Conservation (phyloP, 768 basidiomycete species). For the Fistulinella prunicolor region DNA sequence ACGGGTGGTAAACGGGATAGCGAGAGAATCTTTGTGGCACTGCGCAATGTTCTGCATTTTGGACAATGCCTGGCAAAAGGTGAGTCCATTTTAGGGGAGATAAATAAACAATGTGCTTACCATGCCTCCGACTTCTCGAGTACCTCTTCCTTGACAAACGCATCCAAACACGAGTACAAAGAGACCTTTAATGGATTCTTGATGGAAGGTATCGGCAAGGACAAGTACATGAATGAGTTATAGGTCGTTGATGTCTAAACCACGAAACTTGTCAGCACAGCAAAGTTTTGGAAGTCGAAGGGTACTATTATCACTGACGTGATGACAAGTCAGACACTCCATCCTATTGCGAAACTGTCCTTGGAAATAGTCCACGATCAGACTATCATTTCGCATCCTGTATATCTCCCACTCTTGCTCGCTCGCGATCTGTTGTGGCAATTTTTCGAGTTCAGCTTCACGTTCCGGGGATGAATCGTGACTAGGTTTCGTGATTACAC, state of each 20-base stretch:
- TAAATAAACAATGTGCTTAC: conserved; percentile 41
- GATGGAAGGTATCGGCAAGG: conserved; percentile 78
- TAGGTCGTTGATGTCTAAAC: conserved; percentile 93
- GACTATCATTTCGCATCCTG: conserved; percentile 83
- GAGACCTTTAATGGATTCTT: conserved; percentile 58
- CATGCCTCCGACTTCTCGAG: conserved; percentile 94
- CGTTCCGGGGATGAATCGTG: conserved; percentile 68
- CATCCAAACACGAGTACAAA: conserved; percentile 79
- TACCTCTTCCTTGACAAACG: conserved; percentile 86
- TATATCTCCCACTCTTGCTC: conserved; percentile 93
- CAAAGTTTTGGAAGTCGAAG: conserved; percentile 3
- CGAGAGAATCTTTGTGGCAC: conserved; percentile 82
- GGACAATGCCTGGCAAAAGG: conserved; percentile 78
- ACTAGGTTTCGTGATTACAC: conserved; percentile 69
- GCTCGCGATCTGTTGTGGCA: conserved; percentile 85
- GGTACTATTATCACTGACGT: conserved; percentile 46
- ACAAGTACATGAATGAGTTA: conserved; percentile 93
- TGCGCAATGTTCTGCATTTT: conserved; percentile 83
- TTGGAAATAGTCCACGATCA: conserved; percentile 97
- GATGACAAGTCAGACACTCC: conserved; percentile 86
- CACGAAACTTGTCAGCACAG: conserved; percentile 9
- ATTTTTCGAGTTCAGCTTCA: conserved; percentile 83
- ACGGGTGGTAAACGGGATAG: conserved; percentile 92
- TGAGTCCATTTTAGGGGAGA: neutral
- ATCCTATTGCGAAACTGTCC: conserved; percentile 92